Base-by-base conservation (phyloP, 1,284 basidiomycete species). In the Cystobasidium slooffiae region DNA sequence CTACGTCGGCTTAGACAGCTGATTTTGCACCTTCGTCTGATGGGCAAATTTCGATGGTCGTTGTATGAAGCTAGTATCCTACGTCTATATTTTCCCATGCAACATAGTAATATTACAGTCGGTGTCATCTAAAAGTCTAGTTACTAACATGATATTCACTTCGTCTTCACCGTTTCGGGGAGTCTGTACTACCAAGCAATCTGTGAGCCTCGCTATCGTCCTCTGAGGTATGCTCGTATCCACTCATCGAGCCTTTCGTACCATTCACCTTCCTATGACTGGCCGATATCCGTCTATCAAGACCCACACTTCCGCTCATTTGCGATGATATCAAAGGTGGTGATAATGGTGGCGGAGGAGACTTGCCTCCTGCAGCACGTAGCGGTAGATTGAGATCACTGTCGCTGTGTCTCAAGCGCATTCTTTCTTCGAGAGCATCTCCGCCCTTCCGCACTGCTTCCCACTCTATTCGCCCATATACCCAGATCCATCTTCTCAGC, bases 401-500 rank as follows among this genome's bases (percentile, higher is more conserved):
- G 53, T 44, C 66, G 24, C n/a, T 56, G 18, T 73, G 70, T 49
- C 64, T 22, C 37, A 56, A 43, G 20, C 70, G 70, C 39, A 73
- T 43, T 20, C 70, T 9, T n/a, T 73, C 70, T 46, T 73, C 70
- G 4, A 73, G 63, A 24, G 63, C 20, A 47, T 78, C 78, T 1
- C 77, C 82, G 22, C 82, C 82, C 80, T 84, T 84, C 75, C 88
- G 91, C 67, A 93, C 88, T 12, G 89, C 87, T 84, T 97, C 94
- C 94, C 94, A 97, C 83, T 99, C 97, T 37, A 98, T 88, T 20
- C 97, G 88, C 78, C 99, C 84, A 82, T 97, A 96, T 9, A 97
- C 92, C 97, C 97, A 99, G 83, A 96, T 87, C 91, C 94, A 97
- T 77, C 97, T 84, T 67, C 97, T 85, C 41, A 94, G 80, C 47